Conservation (phyloP, 495 filamentous ascomycete genomes). For the Venustampulla echinocandica region DNA sequence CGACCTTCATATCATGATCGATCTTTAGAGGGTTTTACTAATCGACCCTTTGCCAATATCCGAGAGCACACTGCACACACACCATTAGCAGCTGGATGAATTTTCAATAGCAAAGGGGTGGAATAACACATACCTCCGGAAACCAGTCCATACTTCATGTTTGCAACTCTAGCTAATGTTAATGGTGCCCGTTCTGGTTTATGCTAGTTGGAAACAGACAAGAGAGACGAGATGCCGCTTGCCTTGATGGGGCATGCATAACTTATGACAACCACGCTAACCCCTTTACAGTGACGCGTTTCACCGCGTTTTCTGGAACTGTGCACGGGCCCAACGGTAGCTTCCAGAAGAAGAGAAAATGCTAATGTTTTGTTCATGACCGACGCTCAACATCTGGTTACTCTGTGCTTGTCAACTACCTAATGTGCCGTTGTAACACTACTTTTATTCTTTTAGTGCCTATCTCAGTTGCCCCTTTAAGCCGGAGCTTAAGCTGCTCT, state of each 20-base stretch:
- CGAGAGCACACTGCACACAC: conserved; percentile 55
- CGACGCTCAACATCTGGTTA: not conserved
- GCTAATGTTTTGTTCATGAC: not conserved
- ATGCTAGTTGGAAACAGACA: conserved; percentile 22
- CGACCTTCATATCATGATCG: conserved; percentile 78
- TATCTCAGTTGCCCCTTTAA: too few relatives aligned
- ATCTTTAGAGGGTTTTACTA: conserved; percentile 79
- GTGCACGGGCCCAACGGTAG: not conserved
- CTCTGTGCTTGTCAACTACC: not conserved
- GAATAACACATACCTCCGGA: conserved; percentile 42
- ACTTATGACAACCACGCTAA: conserved; percentile 1
- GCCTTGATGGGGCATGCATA: conserved; percentile 1
- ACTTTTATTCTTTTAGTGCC: too few relatives aligned
- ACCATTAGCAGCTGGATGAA: not conserved
- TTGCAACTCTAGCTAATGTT: conserved; percentile 24
- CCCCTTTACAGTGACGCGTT: not conserved
- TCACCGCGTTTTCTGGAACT: not conserved
- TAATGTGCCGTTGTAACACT: not conserved
- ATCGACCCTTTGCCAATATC: conserved; percentile 82
- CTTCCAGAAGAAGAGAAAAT: not conserved
- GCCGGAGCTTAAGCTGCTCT: too few relatives aligned
- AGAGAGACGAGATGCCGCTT: conserved; percentile 8
- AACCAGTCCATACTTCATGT: conserved; percentile 79
- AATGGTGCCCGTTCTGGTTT: conserved; percentile 20
- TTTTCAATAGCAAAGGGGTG: not conserved